Percentiles rank a stretch among this genome's conserved stretches.
phyloP scores from a whole-genome alignment of 2,329 filamentous ascomycete species.

The Paramyrothecium roridum region DNA sequence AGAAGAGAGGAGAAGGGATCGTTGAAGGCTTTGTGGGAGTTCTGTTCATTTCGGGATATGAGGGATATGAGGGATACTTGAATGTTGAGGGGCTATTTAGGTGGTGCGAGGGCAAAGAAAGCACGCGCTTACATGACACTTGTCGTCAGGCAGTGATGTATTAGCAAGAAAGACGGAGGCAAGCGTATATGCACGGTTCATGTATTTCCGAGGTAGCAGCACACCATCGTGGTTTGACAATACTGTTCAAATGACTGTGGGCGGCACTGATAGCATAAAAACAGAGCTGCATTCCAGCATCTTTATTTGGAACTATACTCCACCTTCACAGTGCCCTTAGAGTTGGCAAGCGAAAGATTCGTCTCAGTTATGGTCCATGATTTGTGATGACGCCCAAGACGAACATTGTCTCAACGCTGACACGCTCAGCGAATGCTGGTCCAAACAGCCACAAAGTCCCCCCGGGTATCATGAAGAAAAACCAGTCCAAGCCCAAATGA shows the following conservation, averaged over 20 bases:
- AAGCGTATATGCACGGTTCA: too few species aligned
- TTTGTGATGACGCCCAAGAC: neutral
- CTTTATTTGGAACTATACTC: neutral
- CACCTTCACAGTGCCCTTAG: neutral
- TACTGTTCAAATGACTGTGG: too few species aligned
- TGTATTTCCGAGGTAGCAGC: too few species aligned
- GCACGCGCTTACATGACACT: too few species aligned
- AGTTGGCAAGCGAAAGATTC: neutral
- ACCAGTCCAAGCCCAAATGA: slow-evolving; percentile 23
- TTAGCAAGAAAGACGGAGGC: too few species aligned
- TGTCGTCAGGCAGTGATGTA: too few species aligned
- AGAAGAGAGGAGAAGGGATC: slow-evolving; percentile 25
- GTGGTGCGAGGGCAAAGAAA: too few species aligned
- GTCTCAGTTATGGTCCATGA: neutral
- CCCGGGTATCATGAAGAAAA: slow-evolving; percentile 27
- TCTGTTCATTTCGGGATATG: too few species aligned
- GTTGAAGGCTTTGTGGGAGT: neutral
- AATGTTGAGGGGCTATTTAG: too few species aligned
- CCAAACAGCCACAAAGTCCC: slow-evolving; percentile 16
- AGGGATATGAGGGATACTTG: too few species aligned
- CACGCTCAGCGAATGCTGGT: slow-evolving; percentile 11
- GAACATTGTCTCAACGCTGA: neutral
- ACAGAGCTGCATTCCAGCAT: neutral
- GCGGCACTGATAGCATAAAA: too few species aligned
- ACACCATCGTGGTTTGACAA: too few species aligned